Base-by-base conservation (phyloP, 2,329 filamentous ascomycete genomes). In the Ramularia endophylla region DNA sequence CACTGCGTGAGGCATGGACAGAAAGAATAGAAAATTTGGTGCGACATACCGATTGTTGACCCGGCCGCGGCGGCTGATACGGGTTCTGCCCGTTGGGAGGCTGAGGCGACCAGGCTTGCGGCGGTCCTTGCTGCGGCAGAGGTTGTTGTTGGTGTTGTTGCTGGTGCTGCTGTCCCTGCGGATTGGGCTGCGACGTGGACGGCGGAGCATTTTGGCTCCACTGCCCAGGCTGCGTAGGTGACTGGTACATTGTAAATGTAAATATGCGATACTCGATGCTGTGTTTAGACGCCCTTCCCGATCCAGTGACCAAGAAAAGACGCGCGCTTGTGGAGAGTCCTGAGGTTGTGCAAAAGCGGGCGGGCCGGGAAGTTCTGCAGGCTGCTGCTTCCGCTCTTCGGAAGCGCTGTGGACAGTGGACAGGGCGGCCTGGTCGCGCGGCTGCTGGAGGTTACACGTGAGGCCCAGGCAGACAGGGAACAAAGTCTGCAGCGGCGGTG, bases 51-150 rank as follows among this genome's bases (percentile, higher is more conserved):
- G 60, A 58, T 33, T 56, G 51, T 19, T 41, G 48, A 22, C 9
- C 28, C 36, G 18, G 35, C 41, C 42, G 44, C 27, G 42, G 19
- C 31, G 50, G 56, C 32, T 58, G 50, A 19, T 55, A 58, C 38
- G 54, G 44, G 42, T 60, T 61, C 46, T 59, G 57, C 38, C 56
- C 58, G 41, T 62, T 62, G 18, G 54, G 54, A 22, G 57, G 59
- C 41, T 56, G 58, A 27, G 57, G 59, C 28, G 57, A 56, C 56
- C 22, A 25, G 22, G 22, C 22, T 25, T 56, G 59, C 41, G 56
- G 57, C 27, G 57, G 58, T 18, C 56, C 55, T 55, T 53, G 58
- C 30, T 46, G 41, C 43, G 46, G 52, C 37, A 46, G 28, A 15
- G 28, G 43, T 32, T 34, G 48, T 40, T 44, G 48, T 16, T 43